Evolutionary conservation across 176 grass and related monocot genomes (phyloP).

Genomic region (Musa troglodytarum): DNA sequence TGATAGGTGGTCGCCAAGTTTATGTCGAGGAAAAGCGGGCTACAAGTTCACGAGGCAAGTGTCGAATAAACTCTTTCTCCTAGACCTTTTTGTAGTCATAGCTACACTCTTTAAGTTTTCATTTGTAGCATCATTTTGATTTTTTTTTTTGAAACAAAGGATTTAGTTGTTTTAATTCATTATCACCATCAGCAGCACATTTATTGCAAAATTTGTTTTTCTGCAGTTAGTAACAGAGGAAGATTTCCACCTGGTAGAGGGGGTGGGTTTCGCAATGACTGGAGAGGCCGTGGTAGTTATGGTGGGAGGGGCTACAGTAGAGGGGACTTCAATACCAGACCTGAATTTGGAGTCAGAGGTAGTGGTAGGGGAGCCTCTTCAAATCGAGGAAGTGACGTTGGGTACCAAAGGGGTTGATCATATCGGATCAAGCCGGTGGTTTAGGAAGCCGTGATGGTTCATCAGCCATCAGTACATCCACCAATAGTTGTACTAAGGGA

Average conservation of each 20-base stretch:
- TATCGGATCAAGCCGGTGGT: too few relatives aligned
- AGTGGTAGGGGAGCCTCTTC: conserved; percentile 35
- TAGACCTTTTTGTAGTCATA: background rate
- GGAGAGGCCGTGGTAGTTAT: conserved; percentile 1
- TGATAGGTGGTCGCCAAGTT: conserved; percentile 58
- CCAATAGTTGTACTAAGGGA: conserved; percentile 6
- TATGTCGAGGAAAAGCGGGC: conserved; percentile 80
- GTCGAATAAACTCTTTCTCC: background rate
- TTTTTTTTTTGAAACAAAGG: too few relatives aligned
- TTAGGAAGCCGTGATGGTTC: conserved; percentile 4
- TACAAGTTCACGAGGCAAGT: conserved; percentile 58
- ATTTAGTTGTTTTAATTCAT: too few relatives aligned
- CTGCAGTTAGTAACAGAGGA: conserved; percentile 31
- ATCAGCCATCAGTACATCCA: conserved; percentile 15
- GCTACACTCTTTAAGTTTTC: too few relatives aligned
- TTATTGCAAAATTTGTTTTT: conserved; percentile 10
- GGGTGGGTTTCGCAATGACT: background rate
- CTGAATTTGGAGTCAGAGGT: conserved; percentile 52
- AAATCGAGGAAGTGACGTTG: conserved; percentile 29
- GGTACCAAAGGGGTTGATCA: too few relatives aligned
- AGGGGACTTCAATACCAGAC: conserved; percentile 43
- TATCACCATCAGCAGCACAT: background rate
- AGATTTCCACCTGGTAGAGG: conserved; percentile 7
- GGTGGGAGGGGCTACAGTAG: conserved; percentile 33
- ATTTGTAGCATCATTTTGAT: too few relatives aligned